Percentiles rank a stretch among this genome's conserved stretches.
Evolutionary conservation across 1,139 yeast species (phyloP).

Genomic region (Eremothecium cymbalariae): DNA sequence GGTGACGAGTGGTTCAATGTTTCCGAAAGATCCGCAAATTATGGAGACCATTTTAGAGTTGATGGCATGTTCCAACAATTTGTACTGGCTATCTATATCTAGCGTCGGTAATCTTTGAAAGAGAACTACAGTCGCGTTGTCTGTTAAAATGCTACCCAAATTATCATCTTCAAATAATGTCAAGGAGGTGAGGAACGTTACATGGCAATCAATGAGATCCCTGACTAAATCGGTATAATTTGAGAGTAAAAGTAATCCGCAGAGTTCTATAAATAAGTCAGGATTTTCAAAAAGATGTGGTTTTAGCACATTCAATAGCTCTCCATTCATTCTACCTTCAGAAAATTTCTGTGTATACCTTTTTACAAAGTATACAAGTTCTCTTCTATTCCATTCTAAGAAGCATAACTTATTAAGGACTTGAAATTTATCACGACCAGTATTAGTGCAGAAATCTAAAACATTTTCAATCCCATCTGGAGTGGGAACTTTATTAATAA

Average conservation of each 20-base stretch:
- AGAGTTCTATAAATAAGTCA: slow-evolving; percentile 7
- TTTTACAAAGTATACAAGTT: slow-evolving; percentile 12
- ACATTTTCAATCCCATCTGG: slow-evolving; percentile 14
- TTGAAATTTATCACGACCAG: slow-evolving; percentile 4
- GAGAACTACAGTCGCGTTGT: neutral
- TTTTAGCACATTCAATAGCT: neutral
- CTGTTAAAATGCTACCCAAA: neutral
- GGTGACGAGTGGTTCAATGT: neutral
- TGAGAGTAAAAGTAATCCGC: slow-evolving; percentile 8
- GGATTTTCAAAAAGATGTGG: slow-evolving; percentile 5
- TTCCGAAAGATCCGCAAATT: neutral
- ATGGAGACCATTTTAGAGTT: neutral
- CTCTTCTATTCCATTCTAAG: slow-evolving; percentile 13
- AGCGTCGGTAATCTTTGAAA: neutral
- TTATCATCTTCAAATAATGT: neutral
- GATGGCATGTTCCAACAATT: neutral
- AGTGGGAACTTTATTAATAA: slow-evolving; percentile 13
- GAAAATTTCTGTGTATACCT: slow-evolving; percentile 7
- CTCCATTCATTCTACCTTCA: neutral
- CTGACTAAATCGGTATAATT: slow-evolving; percentile 8
- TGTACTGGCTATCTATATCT: slow-evolving; percentile 2
- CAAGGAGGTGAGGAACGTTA: neutral
- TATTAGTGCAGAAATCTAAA: slow-evolving; percentile 11
- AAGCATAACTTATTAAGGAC: slow-evolving; percentile 10
- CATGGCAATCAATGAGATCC: slow-evolving; percentile 8